Base-by-base conservation (phyloP, 1,284 basidiomycete genomes). In the Cutaneotrichosporon arboriforme region DNA sequence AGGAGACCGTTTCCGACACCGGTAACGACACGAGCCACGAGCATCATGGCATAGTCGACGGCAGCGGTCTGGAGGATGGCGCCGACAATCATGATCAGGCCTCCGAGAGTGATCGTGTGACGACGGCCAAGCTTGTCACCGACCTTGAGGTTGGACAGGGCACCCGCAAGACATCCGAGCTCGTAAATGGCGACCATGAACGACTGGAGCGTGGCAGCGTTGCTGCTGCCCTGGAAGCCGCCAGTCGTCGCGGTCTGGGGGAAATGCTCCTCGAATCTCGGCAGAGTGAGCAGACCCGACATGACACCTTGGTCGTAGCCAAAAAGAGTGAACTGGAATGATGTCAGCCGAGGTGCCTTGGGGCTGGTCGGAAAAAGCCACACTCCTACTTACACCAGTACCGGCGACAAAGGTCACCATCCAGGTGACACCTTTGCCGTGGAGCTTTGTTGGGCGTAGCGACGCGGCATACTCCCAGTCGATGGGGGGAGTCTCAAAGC, bases 1-100 rank as follows among this genome's bases (percentile, higher is more conserved):
- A 83, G 75, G 61, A 81, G 79, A 3, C 83, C 82, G 51, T 79
- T 77, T 20, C 74, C 74, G 55, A 78, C 63, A 26, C 74, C 75
- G 9, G 81, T 82, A 54, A 84, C 80, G 76, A 84, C 83, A 3
- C 83, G 77, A 4, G 83, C 83, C 10, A 79, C 80, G 31, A 83
- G 75, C 81, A 85, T 83, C 74, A 81, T 80, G 48, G 78, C 78
- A 66, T 82, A 78, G 63, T 79, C 81, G 52, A 70, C 68, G 0
- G 81, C 59, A 2, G 61, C 68, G 21, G 68, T 67, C 58, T 76
- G 74, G 4, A 77, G 55, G 4, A 75, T 72, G 18, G 82, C 82
- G 4, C 83, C 83, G 34, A 84, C 54, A 20, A 83, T 78, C 68
- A 77, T 78, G 36, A 76, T 62, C 40, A 74, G 40, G 41, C 68